Conservation (phyloP, 78 protist genomes). For the Tieghemostelium lacteum region DNA sequence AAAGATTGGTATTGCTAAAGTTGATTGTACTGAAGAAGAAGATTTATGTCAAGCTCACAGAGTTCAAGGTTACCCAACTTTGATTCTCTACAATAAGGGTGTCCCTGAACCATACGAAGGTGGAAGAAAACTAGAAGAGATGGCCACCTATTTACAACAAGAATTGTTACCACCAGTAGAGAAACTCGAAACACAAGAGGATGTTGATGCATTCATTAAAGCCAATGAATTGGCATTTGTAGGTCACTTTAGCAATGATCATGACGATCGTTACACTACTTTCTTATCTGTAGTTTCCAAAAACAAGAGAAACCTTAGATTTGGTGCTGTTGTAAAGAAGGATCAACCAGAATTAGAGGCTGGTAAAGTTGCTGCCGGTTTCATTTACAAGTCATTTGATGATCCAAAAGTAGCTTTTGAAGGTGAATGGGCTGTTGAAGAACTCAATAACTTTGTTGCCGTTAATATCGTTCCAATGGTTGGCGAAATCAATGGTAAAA, state of each 20-base stretch:
- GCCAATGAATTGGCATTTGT: constrained; percentile 49
- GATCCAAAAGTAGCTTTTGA: not conserved
- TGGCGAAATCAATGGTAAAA: constrained; percentile 73
- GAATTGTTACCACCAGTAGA: constrained; percentile 76
- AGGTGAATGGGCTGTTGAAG: constrained; percentile 45
- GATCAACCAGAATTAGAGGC: constrained; percentile 33
- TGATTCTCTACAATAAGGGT: constrained; percentile 80
- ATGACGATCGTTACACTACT: constrained; percentile 46
- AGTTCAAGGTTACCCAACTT: constrained; percentile 76
- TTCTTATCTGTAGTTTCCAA: constrained; percentile 8
- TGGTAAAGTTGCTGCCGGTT: no score
- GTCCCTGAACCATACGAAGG: constrained; percentile 85
- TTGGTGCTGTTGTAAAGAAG: constrained; percentile 50
- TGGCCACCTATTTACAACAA: constrained; percentile 80
- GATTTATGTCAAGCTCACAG: constrained; percentile 28
- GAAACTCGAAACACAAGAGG: constrained; percentile 61
- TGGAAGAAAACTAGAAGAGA: constrained; percentile 80
- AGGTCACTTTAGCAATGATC: constrained; percentile 79
- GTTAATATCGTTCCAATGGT: constrained; percentile 34
- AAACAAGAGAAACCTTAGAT: constrained; percentile 31
- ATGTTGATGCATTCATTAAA: constrained; percentile 34
- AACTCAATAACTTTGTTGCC: constrained; percentile 21
- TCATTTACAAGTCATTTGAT: constrained; percentile 19
- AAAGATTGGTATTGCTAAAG: constrained; percentile 73
- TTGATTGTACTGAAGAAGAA: constrained; percentile 65